Conservation (phyloP, 1,139 yeast genomes). For the Saccharomycopsis hybrid region DNA sequence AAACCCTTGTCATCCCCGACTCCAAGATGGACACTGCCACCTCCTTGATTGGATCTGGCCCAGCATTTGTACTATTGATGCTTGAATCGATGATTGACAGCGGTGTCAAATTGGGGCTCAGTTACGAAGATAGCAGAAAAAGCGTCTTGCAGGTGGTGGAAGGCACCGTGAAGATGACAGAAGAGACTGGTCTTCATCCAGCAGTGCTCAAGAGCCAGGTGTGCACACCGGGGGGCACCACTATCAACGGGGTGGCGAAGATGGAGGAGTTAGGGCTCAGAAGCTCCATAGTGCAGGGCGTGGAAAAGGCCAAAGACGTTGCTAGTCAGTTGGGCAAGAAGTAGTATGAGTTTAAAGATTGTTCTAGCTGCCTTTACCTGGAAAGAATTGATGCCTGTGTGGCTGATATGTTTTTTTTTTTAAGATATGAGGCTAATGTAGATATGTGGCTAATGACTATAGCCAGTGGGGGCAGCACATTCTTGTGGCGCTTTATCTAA, state of each 20-base stretch:
- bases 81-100: slow-evolving; percentile 93
- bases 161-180: slow-evolving; percentile 94
- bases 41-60: slow-evolving; percentile 92
- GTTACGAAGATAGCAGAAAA: slow-evolving; percentile 72
- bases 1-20: slow-evolving; percentile 70
- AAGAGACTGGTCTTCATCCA: slow-evolving; percentile 79
- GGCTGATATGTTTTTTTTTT: too few relatives aligned
- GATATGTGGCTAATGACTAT: too few relatives aligned
- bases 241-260: slow-evolving; percentile 89
- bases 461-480: too few relatives aligned
- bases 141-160: slow-evolving; percentile 95
- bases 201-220: slow-evolving; percentile 82
- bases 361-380: not conserved
- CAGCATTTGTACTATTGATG: slow-evolving; percentile 87
- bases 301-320: slow-evolving; percentile 83
- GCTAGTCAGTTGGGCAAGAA: slow-evolving; percentile 77
- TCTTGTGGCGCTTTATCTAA: too few relatives aligned
- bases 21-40: slow-evolving; percentile 97
- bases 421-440: too few relatives aligned
- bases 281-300: slow-evolving; percentile 80
- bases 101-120: slow-evolving; percentile 92
- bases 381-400: too few relatives aligned
- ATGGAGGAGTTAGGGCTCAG: slow-evolving; percentile 91
- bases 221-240: slow-evolving; percentile 98
- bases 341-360: slow-evolving; percentile 24